A percentile compares a stretch with the other conserved stretches of the same genome.
Evolutionary conservation across 2,329 filamentous ascomycete species (phyloP).

Genomic region (Cladosporium sphaerospermum): DNA sequence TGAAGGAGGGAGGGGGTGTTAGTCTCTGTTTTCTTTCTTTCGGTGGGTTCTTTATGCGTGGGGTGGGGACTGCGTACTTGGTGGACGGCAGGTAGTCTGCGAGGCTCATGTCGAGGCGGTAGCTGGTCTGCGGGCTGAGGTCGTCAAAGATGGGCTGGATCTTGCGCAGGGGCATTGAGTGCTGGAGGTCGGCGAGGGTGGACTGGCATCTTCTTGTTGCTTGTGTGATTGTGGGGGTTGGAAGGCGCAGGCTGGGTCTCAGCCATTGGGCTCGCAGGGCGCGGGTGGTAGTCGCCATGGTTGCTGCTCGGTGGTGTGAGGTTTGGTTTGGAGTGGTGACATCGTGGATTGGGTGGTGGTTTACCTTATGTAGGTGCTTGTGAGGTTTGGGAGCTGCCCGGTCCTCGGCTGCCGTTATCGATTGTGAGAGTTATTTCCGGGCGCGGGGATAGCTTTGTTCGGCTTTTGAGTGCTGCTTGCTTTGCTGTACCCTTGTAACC

Average conservation of each 20-base stretch:
- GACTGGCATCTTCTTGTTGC: slow-evolving; percentile 25
- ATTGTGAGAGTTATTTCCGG: too few species aligned
- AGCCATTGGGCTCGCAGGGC: slow-evolving; percentile 20
- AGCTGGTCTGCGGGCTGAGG: slow-evolving; percentile 55
- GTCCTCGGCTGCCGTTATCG: too few species aligned
- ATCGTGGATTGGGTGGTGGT: not conserved
- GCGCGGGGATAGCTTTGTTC: too few species aligned
- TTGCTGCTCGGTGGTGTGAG: not conserved
- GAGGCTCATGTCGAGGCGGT: slow-evolving; percentile 60
- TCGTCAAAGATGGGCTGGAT: slow-evolving; percentile 50
- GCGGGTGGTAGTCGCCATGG: slow-evolving; percentile 15
- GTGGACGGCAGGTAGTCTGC: slow-evolving; percentile 45
- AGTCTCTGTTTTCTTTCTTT: slow-evolving; percentile 3
- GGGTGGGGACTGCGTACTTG: slow-evolving; percentile 10
- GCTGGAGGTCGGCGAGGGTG: slow-evolving; percentile 34
- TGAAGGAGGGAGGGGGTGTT: slow-evolving; percentile 17
- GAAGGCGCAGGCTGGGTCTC: not conserved
- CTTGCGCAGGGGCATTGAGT: slow-evolving; percentile 43
- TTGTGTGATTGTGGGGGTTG: not conserved
- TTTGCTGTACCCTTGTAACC: too few species aligned
- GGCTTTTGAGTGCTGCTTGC: too few species aligned
- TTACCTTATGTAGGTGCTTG: too few species aligned
- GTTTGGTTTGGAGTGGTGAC: not conserved
- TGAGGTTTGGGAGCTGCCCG: too few species aligned
- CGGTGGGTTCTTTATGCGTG: not conserved